Evolutionary conservation across 1,284 basidiomycete species (phyloP), one percentile per base, ranked within the genome.

Genomic region (Mycena sp.): DNA sequence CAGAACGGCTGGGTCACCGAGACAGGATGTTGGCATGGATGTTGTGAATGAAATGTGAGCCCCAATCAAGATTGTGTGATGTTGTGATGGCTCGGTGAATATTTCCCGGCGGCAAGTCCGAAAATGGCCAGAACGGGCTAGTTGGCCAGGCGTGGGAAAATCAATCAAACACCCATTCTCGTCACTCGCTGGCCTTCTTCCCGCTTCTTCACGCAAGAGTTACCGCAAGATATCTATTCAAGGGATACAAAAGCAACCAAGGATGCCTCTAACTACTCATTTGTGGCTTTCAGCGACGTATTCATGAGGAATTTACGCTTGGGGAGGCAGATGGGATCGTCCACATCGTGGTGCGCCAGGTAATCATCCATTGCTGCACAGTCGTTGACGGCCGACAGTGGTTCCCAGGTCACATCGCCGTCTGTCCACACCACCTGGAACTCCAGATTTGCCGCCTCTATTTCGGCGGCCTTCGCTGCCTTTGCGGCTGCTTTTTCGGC

Each of bases 1-100:
- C n/a, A n/a, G n/a, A n/a, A n/a, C n/a, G n/a, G n/a, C n/a, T n/a
- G n/a, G n/a, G n/a, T n/a, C n/a, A n/a, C n/a, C n/a, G n/a, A n/a
- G n/a, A n/a, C n/a, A 53, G 51, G 51, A 41, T 54, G 52, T 44
- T 54, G 52, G 29, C 52, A 32, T 14, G 52, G 37, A 44, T 54
- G 41, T 44, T 44, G 25, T 44, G 25, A 54, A 32, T n/a, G 51
- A 43, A 53, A 32, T 30, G 51, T 43, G 38, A 53, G 38, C 38
- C 30, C 51, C 51, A 40, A 30, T 53, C 25, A 40, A 43, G 26
- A 53, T 52, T 41, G 16, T 14, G 38, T 53, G 51, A 43, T 23
- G 40, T 43, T 7, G 17, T 53, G 51, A 53, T 53, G 51, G 40
- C 52, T 55, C n/a, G n/a, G n/a, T n/a, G n/a, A n/a, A n/a, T n/a